Conservation (phyloP, 176 grass and related monocot genomes). For the Bonia amplexicaulis region DNA sequence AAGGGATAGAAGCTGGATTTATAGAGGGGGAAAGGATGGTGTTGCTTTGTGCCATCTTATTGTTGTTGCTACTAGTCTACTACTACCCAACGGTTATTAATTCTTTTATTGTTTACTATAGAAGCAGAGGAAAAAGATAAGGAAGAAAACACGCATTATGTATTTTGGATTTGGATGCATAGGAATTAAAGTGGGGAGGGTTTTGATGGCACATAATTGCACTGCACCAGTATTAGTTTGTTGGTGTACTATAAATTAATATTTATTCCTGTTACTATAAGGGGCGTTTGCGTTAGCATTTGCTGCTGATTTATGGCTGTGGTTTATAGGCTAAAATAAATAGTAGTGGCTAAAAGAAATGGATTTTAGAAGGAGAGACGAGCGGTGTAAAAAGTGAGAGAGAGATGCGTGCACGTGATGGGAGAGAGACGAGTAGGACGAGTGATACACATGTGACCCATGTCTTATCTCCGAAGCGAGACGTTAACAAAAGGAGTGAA, state of each 20-base stretch:
- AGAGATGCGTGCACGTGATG: no score
- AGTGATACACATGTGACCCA: no score
- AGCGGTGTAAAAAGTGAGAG: no score
- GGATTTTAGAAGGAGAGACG: no score
- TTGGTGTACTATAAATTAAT: background rate
- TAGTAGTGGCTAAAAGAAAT: no score
- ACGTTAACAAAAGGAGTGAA: no score
- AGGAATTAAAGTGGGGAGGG: background rate
- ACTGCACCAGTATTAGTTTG: background rate
- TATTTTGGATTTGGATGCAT: background rate
- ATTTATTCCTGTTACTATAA: background rate
- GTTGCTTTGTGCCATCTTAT: slow-evolving; percentile 23
- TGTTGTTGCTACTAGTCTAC: slow-evolving; percentile 19
- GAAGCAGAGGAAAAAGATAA: background rate
- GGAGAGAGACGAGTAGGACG: no score
- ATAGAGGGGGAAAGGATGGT: slow-evolving; percentile 42
- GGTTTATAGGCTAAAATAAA: no score
- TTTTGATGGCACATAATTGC: background rate
- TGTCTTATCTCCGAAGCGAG: no score
- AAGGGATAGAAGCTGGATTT: slow-evolving; percentile 48
- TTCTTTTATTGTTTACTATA: slow-evolving; percentile 30
- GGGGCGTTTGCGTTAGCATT: no score
- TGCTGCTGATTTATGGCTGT: no score
- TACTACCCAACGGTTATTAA: slow-evolving; percentile 18
- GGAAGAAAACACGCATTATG: background rate